Conservation (phyloP, 2,329 filamentous ascomycete species). For the Claviceps monticola region DNA sequence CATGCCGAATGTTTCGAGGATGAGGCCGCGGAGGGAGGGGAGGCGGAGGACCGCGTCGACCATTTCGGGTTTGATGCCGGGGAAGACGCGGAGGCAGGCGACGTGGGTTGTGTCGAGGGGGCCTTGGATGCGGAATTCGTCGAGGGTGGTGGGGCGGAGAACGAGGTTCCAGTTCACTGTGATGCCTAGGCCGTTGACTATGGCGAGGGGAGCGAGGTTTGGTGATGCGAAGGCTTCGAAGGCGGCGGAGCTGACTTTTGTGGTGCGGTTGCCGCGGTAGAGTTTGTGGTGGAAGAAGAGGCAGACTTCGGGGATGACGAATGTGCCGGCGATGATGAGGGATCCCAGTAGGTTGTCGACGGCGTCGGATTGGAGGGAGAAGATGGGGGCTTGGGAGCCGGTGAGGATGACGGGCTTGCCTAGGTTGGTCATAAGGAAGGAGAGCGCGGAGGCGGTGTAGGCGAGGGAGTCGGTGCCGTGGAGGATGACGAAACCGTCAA, state of each 20-base stretch:
- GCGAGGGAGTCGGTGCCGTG: conserved; percentile 84
- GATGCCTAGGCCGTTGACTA: conserved; percentile 67
- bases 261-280: conserved; percentile 76
- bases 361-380: conserved; percentile 80
- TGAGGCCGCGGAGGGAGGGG: conserved; percentile 64
- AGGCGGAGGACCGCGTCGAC: conserved; percentile 69
- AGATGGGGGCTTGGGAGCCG: conserved; percentile 71
- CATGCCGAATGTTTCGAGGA: conserved; percentile 86
- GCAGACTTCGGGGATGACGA: conserved; percentile 85
- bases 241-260: conserved; percentile 74
- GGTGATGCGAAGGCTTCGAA: conserved; percentile 82
- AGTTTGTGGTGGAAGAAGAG: conserved; percentile 89
- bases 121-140: conserved; percentile 56
- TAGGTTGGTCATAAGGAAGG: conserved; percentile 84
- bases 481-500: conserved; percentile 81
- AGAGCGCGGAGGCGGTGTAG: conserved; percentile 80
- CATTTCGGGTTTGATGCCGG: conserved; percentile 88
- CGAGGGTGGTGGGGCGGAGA: conserved; percentile 57
- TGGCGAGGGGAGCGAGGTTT: conserved; percentile 71
- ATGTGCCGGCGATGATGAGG: conserved; percentile 80
- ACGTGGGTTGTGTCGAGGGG: conserved; percentile 78
- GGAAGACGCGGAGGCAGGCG: conserved; percentile 79
- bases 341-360: conserved; percentile 82
- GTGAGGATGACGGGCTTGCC: conserved; percentile 87
- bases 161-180: conserved; percentile 71